Conservation (phyloP, 1,284 basidiomycete species). For the Exobasidium rhododendri region DNA sequence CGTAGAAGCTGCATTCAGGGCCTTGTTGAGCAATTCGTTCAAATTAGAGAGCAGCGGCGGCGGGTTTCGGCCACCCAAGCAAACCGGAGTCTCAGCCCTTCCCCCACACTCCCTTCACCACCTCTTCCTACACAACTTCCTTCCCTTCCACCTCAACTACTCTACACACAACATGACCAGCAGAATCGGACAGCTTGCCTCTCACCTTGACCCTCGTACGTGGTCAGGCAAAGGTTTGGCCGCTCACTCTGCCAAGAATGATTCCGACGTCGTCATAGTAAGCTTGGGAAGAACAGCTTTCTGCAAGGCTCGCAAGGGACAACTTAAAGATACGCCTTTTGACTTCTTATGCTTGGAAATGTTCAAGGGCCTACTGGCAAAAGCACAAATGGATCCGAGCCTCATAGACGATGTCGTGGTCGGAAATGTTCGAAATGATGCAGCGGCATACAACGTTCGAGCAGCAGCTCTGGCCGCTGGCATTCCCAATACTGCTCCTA, state of each 20-base stretch:
- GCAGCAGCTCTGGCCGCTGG: slow-evolving; percentile 75
- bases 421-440: slow-evolving; percentile 55
- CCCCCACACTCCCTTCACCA: not conserved
- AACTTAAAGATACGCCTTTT: slow-evolving; percentile 68
- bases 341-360: slow-evolving; percentile 29
- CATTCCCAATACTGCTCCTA: slow-evolving; percentile 71
- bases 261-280: slow-evolving; percentile 65
- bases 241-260: slow-evolving; percentile 38
- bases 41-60: too few relatives aligned
- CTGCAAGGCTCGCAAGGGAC: slow-evolving; percentile 72
- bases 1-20: too few relatives aligned
- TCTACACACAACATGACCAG: slow-evolving; percentile 1
- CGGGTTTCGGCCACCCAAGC: too few relatives aligned
- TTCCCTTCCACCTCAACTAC: not conserved
- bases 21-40: too few relatives aligned
- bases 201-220: slow-evolving; percentile 46
- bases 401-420: slow-evolving; percentile 75
- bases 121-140: not conserved
- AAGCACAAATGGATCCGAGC: slow-evolving; percentile 66
- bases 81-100: too few relatives aligned
- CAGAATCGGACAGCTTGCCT: slow-evolving; percentile 38
- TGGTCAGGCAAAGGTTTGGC: slow-evolving; percentile 43
- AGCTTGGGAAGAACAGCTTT: slow-evolving; percentile 76
- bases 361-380: slow-evolving; percentile 63
- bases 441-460: slow-evolving; percentile 36